Conservation (phyloP, 164 flowering plant genomes). For the Amborella trichopoda region DNA sequence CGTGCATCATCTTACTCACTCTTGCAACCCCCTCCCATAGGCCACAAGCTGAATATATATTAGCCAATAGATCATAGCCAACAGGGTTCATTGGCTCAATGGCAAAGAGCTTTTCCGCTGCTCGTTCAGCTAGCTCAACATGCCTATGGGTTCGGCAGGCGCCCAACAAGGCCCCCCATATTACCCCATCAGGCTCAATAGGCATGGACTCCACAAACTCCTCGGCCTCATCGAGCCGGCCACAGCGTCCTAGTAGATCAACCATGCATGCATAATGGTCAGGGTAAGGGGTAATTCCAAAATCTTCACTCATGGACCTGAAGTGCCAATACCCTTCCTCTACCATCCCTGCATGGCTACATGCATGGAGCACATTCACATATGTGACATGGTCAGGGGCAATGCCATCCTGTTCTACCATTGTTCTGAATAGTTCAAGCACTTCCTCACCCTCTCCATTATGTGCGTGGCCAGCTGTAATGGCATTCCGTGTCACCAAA, state of each 20-base stretch:
- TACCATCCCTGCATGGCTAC: constrained; percentile 58
- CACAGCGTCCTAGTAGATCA: constrained; percentile 77
- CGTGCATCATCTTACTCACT: constrained; percentile 45
- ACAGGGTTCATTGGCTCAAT: constrained; percentile 64
- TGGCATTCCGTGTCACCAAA: constrained; percentile 66
- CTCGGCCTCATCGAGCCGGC: constrained; percentile 55
- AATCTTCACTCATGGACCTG: constrained; percentile 37
- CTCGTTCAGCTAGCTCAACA: constrained; percentile 56
- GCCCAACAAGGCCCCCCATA: constrained; percentile 85
- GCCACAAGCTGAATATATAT: constrained; percentile 49
- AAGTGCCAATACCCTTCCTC: constrained; percentile 44
- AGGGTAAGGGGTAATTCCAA: constrained; percentile 40
- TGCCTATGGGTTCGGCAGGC: constrained; percentile 65
- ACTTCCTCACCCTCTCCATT: constrained; percentile 59
- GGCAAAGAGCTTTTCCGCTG: constrained; percentile 40
- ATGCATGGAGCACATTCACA: constrained; percentile 62
- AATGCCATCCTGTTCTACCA: constrained; percentile 31
- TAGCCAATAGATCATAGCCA: constrained; percentile 35
- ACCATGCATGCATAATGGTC: constrained; percentile 91
- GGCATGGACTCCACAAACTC: constrained; percentile 56
- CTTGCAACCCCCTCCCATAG: constrained; percentile 40
- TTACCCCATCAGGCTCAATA: constrained; percentile 53
- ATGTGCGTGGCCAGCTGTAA: constrained; percentile 78
- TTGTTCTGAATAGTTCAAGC: constrained; percentile 39
- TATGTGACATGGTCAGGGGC: constrained; percentile 55